Percentiles rank a stretch among this genome's conserved stretches.
phyloP scores from a whole-genome alignment of 495 filamentous ascomycete species.

The Xylaria nigripes region DNA sequence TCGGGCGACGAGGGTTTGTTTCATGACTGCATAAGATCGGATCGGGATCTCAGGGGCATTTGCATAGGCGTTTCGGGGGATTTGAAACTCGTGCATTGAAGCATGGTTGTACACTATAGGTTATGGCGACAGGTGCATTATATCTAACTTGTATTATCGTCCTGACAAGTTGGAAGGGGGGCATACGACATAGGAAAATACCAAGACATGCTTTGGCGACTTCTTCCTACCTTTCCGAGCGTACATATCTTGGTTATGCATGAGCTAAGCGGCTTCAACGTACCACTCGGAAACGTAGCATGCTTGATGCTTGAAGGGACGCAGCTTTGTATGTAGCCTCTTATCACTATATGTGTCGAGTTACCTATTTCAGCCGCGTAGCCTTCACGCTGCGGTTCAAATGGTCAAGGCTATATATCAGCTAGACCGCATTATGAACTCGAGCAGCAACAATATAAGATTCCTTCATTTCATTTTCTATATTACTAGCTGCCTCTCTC shows the following conservation, averaged over 20 bases:
- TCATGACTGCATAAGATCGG: background rate
- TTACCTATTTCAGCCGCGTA: too few species aligned
- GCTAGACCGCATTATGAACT: too few species aligned
- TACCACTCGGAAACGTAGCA: too few species aligned
- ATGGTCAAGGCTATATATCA: too few species aligned
- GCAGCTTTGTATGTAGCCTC: too few species aligned
- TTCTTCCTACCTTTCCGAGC: background rate
- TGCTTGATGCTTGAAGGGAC: too few species aligned
- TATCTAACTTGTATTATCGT: background rate
- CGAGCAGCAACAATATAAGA: too few species aligned
- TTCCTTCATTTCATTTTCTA: too few species aligned
- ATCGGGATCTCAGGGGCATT: background rate
- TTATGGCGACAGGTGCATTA: background rate
- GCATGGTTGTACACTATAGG: background rate
- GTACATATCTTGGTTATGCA: background rate
- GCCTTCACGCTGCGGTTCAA: too few species aligned
- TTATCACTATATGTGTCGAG: too few species aligned
- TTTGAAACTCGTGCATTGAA: background rate
- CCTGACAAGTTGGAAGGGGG: background rate
- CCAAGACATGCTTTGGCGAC: background rate
- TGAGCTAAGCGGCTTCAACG: background rate
- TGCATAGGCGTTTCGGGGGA: constrained; percentile 1
- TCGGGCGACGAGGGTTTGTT: background rate
- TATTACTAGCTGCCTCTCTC: too few species aligned
- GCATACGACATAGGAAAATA: background rate